Base-by-base conservation (phyloP, 306 rosid genomes). In the Cucurbita argyrosperma region DNA sequence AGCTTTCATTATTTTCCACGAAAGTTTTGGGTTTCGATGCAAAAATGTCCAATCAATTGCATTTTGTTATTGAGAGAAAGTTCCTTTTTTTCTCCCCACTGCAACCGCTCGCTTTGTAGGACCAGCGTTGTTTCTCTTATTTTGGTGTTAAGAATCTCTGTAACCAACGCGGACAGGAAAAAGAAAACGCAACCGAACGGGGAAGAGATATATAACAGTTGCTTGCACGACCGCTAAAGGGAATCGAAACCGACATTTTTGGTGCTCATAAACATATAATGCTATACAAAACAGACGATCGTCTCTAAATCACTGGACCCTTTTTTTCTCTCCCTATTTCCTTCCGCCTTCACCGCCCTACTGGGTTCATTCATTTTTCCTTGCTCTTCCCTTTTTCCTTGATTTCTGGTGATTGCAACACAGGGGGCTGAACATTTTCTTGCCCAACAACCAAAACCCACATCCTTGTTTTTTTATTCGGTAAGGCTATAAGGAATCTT, bases 221-320 rank as follows among this genome's bases (percentile, higher is more conserved):
- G 97, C 85, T 82, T 85, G 81, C 84, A 84, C 87, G 90, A 82
- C 82, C 83, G 80, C 81, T 66, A 15, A 82, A 77, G 66, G 85
- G 74, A 75, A 42, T 74, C 21, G 3, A 67, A 77, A 58, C 79
- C 62, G 39, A 79, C 68, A 15, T 54, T 47, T 66, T 45, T 21
- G 55, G 50, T 66, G 6, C 23, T 46, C 57, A 49, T 12, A 75
- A 51, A 37, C 72, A 61, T 40, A 16, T 57, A 15, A 9, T 60
- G 40, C 19, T 60, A 72, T 37, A 8, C 10, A 8, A 21, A 16
- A 74, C 4, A 46, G 5, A 18, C 54, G 47, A 58, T 59, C 18
- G 58, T 35, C 74, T 74, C 23, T 16, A 1, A 63, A 35, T 47
- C 45, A 47, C 42, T 59, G 45, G 79, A 55, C 45, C 75, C 80